Conservation (phyloP, 306 rosid genomes). For the Prunus kanzakura region DNA sequence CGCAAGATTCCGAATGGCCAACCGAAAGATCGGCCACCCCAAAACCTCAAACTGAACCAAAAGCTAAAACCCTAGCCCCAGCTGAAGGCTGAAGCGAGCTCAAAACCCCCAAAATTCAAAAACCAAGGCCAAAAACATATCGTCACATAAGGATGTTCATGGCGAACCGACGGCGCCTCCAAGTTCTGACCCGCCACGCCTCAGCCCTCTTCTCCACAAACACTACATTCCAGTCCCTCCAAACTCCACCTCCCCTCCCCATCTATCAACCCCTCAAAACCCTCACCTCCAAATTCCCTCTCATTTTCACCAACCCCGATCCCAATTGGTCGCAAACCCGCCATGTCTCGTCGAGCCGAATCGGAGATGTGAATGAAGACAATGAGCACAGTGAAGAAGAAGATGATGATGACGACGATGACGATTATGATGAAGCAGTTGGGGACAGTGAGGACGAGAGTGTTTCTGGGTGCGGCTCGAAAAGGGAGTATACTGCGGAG, state of each 20-base stretch:
- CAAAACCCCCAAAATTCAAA: neutral
- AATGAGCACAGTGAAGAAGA: conserved; percentile 19
- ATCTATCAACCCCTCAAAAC: conserved; percentile 21
- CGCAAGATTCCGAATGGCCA: neutral
- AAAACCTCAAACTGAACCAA: neutral
- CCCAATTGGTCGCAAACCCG: conserved; percentile 38
- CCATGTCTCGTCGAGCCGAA: conserved; percentile 48
- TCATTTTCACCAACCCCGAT: conserved; percentile 21
- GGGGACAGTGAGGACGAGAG: conserved; percentile 40
- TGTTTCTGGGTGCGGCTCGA: conserved; percentile 28
- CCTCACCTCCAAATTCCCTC: conserved; percentile 17
- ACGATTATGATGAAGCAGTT: conserved; percentile 21
- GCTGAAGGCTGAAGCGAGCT: neutral
- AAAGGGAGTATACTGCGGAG: conserved; percentile 57
- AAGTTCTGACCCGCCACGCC: conserved; percentile 49
- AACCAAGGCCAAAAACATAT: neutral
- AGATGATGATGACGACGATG: conserved; percentile 24
- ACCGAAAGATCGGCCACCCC: neutral
- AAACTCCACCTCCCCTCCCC: conserved; percentile 14
- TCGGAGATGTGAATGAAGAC: conserved; percentile 21
- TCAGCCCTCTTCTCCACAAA: conserved; percentile 37
- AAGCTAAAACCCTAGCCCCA: conserved; percentile 25
- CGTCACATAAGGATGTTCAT: conserved; percentile 21
- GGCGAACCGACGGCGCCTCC: conserved; percentile 72
- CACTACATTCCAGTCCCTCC: conserved; percentile 33